Percentiles rank a stretch among this genome's conserved stretches.
Evolutionary conservation across 805 yeast genomes (phyloP).

Genomic region (Saccharomycopsis amapae): DNA sequence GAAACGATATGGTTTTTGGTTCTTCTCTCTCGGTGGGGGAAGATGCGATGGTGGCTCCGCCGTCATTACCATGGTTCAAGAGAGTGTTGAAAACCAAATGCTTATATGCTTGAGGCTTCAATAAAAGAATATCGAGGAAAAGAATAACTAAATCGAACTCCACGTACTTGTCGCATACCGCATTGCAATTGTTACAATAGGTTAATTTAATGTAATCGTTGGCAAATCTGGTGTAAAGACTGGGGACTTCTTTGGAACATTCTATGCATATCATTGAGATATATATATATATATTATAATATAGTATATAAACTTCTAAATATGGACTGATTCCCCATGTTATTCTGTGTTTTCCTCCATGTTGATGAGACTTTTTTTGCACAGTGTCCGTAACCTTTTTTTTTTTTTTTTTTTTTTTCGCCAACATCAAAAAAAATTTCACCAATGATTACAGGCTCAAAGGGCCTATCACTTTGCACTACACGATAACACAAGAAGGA

Average conservation of each 20-base stretch:
- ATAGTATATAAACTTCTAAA: no score
- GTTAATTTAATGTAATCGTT: conserved; percentile 75
- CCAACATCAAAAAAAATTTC: no score
- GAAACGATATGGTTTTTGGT: conserved; percentile 5
- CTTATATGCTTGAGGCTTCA: conserved; percentile 82
- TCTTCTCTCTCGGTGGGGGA: conserved; percentile 14
- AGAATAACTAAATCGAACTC: conserved; percentile 83
- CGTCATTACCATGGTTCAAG: conserved; percentile 7
- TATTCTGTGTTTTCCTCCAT: no score
- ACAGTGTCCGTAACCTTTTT: no score
- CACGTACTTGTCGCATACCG: conserved; percentile 81
- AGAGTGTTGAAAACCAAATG: conserved; percentile 77
- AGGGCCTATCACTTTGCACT: no score
- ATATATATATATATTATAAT: background rate
- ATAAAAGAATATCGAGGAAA: conserved; percentile 72
- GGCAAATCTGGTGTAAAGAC: conserved; percentile 66
- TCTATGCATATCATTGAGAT: conserved; percentile 77
- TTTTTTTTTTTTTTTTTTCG: no score
- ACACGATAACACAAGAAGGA: no score
- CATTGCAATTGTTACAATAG: conserved; percentile 63
- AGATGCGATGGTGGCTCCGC: background rate
- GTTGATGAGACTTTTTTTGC: no score
- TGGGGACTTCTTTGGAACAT: conserved; percentile 60
- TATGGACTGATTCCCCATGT: no score
- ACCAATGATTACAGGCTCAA: no score